Evolutionary conservation across 768 basidiomycete species (phyloP).

Genomic region (Boletus subcaerulescens): DNA sequence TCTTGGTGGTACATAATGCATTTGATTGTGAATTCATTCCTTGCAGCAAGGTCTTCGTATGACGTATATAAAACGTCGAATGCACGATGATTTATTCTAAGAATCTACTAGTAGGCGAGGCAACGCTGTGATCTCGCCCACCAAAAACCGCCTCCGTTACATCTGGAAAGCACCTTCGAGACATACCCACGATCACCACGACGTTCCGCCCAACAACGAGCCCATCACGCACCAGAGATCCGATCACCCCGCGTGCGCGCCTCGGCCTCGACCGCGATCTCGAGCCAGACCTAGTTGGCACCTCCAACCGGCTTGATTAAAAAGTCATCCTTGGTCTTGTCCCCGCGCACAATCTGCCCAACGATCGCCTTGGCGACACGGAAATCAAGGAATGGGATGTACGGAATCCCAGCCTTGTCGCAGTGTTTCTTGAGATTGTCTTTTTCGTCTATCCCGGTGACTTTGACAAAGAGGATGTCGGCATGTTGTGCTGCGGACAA

Average conservation of each 20-base stretch:
- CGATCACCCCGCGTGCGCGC: not conserved
- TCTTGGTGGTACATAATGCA: not conserved
- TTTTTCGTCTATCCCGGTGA: slow-evolving; percentile 60
- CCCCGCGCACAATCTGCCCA: slow-evolving; percentile 66
- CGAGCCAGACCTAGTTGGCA: not conserved
- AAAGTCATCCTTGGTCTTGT: slow-evolving; percentile 33
- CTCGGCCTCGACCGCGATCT: not conserved
- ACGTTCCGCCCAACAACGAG: not conserved
- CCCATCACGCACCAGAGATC: not conserved
- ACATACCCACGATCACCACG: not conserved
- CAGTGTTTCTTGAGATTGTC: slow-evolving; percentile 90
- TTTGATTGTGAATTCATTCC: not conserved
- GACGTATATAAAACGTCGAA: not conserved
- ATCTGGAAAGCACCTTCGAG: not conserved
- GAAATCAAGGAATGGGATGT: slow-evolving; percentile 78
- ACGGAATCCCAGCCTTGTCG: slow-evolving; percentile 70
- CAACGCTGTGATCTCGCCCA: not conserved
- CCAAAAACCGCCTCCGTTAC: no score
- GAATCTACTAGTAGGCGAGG: not conserved
- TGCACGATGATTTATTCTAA: not conserved
- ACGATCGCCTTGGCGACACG: slow-evolving; percentile 57
- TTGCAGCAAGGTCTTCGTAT: not conserved
- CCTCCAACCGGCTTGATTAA: slow-evolving; percentile 8
- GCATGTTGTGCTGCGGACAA: slow-evolving; percentile 91
- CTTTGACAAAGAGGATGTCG: slow-evolving; percentile 93